These are phyloP conservation scores for Boletus rex-veris DNA, from an alignment of 768 basidiomycete species.

Conservation along the genomic window DNA sequence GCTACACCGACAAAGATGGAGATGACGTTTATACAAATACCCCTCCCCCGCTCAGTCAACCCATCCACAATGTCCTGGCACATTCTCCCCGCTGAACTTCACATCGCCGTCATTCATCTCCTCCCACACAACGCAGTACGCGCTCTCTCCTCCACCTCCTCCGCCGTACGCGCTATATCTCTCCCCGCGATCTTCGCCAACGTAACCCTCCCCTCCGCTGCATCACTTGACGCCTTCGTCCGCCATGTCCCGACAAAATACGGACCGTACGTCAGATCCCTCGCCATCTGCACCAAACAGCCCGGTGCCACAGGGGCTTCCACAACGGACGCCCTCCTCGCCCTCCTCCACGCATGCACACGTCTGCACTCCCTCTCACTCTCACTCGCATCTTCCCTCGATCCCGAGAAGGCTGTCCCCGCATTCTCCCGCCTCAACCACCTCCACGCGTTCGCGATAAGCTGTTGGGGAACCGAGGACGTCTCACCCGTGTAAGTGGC, in stretches of 20 bases:
- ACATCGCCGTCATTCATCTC: slow-evolving; percentile 50
- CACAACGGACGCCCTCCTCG: slow-evolving; percentile 45
- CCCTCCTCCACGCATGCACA: slow-evolving; percentile 48
- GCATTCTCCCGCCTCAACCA: slow-evolving; percentile 22
- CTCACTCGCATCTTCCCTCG: slow-evolving; percentile 27
- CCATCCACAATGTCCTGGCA: slow-evolving; percentile 41
- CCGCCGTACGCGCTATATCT: slow-evolving; percentile 49
- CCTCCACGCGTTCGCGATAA: slow-evolving; percentile 18
- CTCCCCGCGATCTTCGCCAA: slow-evolving; percentile 58
- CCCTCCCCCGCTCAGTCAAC: background rate
- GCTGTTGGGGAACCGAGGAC: slow-evolving; percentile 33
- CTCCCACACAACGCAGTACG: slow-evolving; percentile 45
- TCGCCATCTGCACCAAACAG: slow-evolving; percentile 42
- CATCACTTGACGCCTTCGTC: slow-evolving; percentile 50
- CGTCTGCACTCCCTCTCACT: slow-evolving; percentile 36
- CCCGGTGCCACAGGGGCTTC: slow-evolving; percentile 34
- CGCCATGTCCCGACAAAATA: slow-evolving; percentile 55
- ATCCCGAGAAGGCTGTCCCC: slow-evolving; percentile 13
- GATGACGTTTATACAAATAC: slow-evolving; percentile 1
- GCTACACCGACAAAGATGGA: slow-evolving; percentile 20
- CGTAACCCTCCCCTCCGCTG: slow-evolving; percentile 46
- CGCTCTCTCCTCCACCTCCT: slow-evolving; percentile 47
- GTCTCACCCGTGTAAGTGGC: slow-evolving; percentile 36
- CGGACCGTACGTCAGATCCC: slow-evolving; percentile 46
- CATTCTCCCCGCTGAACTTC: slow-evolving; percentile 63